phyloP scores from a whole-genome alignment of 2,329 filamentous ascomycete species.

The Coleophoma eucalyptorum region DNA sequence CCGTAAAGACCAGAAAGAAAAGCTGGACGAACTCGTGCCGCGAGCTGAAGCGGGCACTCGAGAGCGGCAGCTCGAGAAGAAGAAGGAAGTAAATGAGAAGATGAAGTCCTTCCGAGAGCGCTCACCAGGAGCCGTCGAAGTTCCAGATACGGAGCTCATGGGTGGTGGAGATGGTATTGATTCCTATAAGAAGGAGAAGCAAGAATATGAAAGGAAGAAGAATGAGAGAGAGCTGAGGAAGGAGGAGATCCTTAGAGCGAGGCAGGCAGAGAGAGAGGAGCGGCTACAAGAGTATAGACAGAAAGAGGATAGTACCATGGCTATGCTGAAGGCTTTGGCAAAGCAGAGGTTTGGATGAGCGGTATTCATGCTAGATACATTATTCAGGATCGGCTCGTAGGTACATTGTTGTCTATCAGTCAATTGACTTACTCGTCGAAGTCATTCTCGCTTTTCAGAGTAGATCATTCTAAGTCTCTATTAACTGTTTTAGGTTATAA shows the following conservation, averaged over 20 bases:
- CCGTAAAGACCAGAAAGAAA: slow-evolving; percentile 63
- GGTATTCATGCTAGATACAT: neutral
- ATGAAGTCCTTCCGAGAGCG: slow-evolving; percentile 71
- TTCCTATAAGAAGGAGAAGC: slow-evolving; percentile 66
- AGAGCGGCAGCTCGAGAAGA: slow-evolving; percentile 86
- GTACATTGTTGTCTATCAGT: no score
- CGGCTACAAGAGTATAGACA: slow-evolving; percentile 63
- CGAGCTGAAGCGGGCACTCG: slow-evolving; percentile 79
- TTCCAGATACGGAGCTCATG: slow-evolving; percentile 74
- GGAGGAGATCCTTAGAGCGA: slow-evolving; percentile 75
- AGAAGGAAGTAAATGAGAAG: slow-evolving; percentile 64
- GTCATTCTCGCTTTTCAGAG: no score
- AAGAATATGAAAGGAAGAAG: slow-evolving; percentile 67
- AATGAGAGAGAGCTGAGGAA: slow-evolving; percentile 78
- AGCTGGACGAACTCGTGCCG: slow-evolving; percentile 76
- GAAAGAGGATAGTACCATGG: slow-evolving; percentile 82
- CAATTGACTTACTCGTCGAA: no score
- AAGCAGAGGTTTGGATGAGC: slow-evolving; percentile 67
- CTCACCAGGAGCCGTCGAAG: slow-evolving; percentile 59
- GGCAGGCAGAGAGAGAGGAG: slow-evolving; percentile 77
- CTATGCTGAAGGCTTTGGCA: slow-evolving; percentile 74
- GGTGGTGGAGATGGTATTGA: slow-evolving; percentile 61
- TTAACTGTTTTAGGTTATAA: no score
- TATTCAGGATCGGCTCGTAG: no score
- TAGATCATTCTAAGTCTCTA: no score